Conservation (phyloP, 1,139 yeast genomes). For the Lodderomyces beijingensis region DNA sequence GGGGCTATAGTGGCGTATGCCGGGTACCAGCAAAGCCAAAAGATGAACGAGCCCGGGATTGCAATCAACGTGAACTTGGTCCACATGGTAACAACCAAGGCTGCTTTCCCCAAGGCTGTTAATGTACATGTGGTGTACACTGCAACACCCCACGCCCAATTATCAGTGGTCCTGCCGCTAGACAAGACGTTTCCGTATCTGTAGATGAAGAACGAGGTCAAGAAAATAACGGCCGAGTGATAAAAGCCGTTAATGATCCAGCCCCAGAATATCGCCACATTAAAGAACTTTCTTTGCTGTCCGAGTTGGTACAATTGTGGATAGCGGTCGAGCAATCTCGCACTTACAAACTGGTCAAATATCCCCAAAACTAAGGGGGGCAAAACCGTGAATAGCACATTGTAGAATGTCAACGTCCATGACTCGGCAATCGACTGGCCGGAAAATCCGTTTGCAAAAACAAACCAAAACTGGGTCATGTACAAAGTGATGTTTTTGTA, state of each 20-base stretch:
- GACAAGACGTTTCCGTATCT: conserved; percentile 61
- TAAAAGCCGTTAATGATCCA: conserved; percentile 95
- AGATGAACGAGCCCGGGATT: conserved; percentile 84
- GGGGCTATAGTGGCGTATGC: conserved; percentile 86
- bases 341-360: conserved; percentile 93
- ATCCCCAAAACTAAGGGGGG: conserved; percentile 97
- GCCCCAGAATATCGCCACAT: conserved; percentile 91
- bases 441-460: conserved; percentile 84
- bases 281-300: conserved; percentile 82
- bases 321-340: conserved; percentile 81
- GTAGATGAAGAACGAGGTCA: conserved; percentile 69
- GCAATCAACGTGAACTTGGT: conserved; percentile 89
- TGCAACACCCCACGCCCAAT: conserved; percentile 96
- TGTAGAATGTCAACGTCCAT: conserved; percentile 95
- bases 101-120: conserved; percentile 94
- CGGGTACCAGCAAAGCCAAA: conserved; percentile 89
- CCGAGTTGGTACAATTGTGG: conserved; percentile 93
- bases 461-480: conserved; percentile 98
- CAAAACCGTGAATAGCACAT: conserved; percentile 89
- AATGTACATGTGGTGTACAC: conserved; percentile 82
- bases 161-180: conserved; percentile 74
- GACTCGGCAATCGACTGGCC: conserved; percentile 97
- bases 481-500: conserved; percentile 93
- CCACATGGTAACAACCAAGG: conserved; percentile 88
- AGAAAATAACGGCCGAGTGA: conserved; percentile 82